Base-by-base conservation (phyloP, 1,139 yeast genomes). In the Arxiozyma telluris region DNA sequence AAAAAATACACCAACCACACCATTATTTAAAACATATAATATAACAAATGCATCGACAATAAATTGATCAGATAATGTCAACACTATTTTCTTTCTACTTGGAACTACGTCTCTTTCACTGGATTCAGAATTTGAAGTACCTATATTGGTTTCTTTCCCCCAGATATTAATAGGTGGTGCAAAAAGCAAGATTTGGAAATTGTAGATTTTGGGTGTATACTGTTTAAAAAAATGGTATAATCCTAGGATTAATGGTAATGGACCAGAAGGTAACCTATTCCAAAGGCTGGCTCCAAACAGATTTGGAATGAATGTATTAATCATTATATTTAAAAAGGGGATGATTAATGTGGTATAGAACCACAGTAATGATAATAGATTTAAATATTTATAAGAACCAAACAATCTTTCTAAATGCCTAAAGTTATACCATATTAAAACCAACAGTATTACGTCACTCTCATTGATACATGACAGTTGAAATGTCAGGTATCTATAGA, bases 191-290 rank as follows among this genome's bases (percentile, higher is more conserved):
- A 52, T 34, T 25, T 65, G 61, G 50, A 62, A 66, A 44, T 63
- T 64, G 51, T 67, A 67, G 11, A 67, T 57, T 41, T 61, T 62
- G 3, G 71, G 71, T 15, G 70, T 66, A 49, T 65, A 65, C 47
- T 67, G 65, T 54, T 66, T 66, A 56, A 64, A 66, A 45, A 66
- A 67, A 56, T 67, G 70, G 42, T 62, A 62, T 52, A 67, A 52
- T 4, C 64, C 59, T 49, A 67, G 25, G 1, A 64, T 51, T 6
- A 65, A 51, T 6, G 69, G 67, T 15, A 67, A 50, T 11, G 65
- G 53, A 4, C 71, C 71, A 15, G 60, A 59, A 2, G 67, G 61
- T 20, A 64, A 59, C 15, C 63, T 54, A 38, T 66, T 63, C 68
- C 67, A 65, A 38, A 59, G 23, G 2, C 52, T 49, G 54, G 61